Base-by-base conservation (phyloP, 192 early-diverging fungal species). In the Obelidium mucronatum region DNA sequence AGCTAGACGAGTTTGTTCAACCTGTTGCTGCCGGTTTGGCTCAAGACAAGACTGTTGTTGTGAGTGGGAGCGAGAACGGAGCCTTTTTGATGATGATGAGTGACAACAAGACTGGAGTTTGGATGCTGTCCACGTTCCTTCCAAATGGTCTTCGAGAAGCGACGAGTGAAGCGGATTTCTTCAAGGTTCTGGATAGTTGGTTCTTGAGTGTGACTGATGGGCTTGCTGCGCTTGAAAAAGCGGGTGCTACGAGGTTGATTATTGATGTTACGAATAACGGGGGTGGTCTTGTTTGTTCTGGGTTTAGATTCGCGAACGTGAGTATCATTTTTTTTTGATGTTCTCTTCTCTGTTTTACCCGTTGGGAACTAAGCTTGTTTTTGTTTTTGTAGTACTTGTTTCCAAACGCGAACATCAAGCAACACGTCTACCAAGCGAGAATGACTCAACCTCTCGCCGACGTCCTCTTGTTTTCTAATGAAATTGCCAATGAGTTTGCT, bases 231-330 rank as follows among this genome's bases (percentile, higher is more conserved):
- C 69, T 83, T 30, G 76, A 80, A 60, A 60, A 72, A 15, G 30
- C 22, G n/a, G 81, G 81, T 35, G 75, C 77, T 1, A 66, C 71
- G 51, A 35, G 37, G 15, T 40, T 83, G 3, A 78, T 83, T 40
- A 73, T 83, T 34, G 81, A 83, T 69, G 62, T 76, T 53, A 74
- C 75, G 3, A 63, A 61, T 37, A 83, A 83, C 42, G 78, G 78
- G 30, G 81, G 81, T 33, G 81, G 81, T 17, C 40, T 69, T 26
- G 44, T 76, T 6, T 64, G 54, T 28, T 40, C n/a, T 34, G 67
- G 67, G 30, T 70, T 40, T 40, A 26, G 26, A 15, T 24, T 70
- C 26, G 28, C 36, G 22, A 70, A 70, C 34, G 67, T 70, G 1
- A 53, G 67, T 53, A 24, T n/a, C n/a, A n/a, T n/a, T n/a, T n/a